Base-by-base conservation (phyloP, 2,329 filamentous ascomycete species). In the Didymella keratinophila region DNA sequence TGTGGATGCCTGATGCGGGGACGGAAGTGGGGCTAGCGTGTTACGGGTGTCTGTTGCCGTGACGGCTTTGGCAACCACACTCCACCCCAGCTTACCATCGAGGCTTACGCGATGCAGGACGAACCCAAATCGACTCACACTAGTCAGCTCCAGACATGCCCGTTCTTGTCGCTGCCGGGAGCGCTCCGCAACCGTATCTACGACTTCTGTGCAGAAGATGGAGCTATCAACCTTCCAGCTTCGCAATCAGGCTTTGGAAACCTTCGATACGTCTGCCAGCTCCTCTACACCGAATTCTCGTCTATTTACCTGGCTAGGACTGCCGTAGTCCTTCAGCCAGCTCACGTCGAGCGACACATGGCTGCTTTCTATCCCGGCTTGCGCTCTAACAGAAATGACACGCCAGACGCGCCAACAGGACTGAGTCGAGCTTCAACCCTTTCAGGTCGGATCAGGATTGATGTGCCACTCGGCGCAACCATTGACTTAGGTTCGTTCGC, bases 111-210 rank as follows among this genome's bases (percentile, higher is more conserved):
- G 4, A 45, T 45, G 43, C 14, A 14, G 8, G 20, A 20, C 5
- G 7, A 14, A 39, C 8, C 16, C n/a, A 20, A 18, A 2, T 45
- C 27, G 8, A 32, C n/a, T 18, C 5, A 4, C 12, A 25, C 10
- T 34, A 3, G 12, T 7, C n/a, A 11, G 11, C 2, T 2, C 4
- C 14, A 14, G 16, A 4, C 6, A 3, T 43, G 9, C 11, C 16
- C 6, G 4, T 42, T 56, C 5, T 8, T 50, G 20, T 50, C 39
- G 10, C 23, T 50, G 6, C 46, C 52, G 8, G 53, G 46, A 18
- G 45, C 49, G 39, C 14, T 56, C 21, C 37, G 45, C 37, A 56
- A 49, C n/a, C n/a, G 45, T 16, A 50, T 56, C 28, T 56, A 56
- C 39, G 39, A 44, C 39, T 48, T 44, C n/a, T 56, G 52, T 39